Percentiles rank a stretch among this genome's conserved stretches.
These are phyloP conservation scores for Neurospora sp. DNA, from an alignment of 495 filamentous ascomycete genomes.

Conservation along the genomic window DNA sequence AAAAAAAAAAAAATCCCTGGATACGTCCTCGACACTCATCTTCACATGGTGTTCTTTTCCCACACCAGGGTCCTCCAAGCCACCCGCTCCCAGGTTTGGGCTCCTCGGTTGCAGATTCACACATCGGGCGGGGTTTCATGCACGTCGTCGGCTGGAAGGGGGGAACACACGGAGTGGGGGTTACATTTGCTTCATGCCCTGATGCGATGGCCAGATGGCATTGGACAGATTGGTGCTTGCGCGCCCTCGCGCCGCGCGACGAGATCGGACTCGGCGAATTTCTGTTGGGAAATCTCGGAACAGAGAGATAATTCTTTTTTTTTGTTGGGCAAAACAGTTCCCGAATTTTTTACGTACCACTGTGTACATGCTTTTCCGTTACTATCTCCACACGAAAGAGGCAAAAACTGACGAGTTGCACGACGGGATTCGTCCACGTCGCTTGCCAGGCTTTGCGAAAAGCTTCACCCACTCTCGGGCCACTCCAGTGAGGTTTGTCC, in stretches of 20 bases:
- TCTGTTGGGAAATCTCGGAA: neutral
- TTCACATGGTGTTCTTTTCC: neutral
- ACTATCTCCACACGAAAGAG: neutral
- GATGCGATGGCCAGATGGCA: neutral
- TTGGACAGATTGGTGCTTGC: neutral
- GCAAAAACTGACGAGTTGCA: neutral
- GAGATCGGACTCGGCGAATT: neutral
- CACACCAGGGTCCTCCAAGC: neutral
- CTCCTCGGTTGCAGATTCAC: neutral
- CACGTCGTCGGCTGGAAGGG: neutral
- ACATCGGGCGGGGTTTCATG: neutral
- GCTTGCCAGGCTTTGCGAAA: neutral
- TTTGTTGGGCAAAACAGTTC: neutral
- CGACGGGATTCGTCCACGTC: neutral
- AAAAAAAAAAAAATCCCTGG: too few species aligned
- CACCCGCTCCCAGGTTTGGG: neutral
- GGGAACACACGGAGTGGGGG: neutral
- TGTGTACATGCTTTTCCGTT: neutral
- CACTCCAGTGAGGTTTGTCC: neutral
- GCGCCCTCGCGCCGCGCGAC: neutral
- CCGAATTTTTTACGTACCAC: neutral
- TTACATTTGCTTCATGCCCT: neutral
- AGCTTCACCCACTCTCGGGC: neutral
- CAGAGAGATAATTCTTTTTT: neutral
- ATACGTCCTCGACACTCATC: neutral